Base-by-base conservation (phyloP, 257 asterid genomes). In the Scutellaria barbata region DNA sequence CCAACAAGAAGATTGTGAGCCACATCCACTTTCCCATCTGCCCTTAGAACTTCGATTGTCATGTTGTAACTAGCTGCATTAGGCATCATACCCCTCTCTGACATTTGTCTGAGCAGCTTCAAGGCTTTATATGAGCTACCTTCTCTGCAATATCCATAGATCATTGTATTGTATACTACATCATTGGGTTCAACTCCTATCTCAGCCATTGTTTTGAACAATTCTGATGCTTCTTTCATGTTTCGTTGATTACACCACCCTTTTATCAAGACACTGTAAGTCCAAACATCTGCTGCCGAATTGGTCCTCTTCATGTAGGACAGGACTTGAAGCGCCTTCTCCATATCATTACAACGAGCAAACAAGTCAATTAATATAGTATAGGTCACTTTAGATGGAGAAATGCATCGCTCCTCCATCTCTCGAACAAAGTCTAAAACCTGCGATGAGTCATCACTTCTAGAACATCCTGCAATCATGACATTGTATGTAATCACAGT, bases 221-320 rank as follows among this genome's bases (percentile, higher is more conserved):
- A 62, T 67, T 83, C 88, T 11, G 83, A 84, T 66, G 94, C 94
- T 76, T 90, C 92, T 80, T 79, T 88, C 96, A 90, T 85, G 63
- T 90, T 84, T 56, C 89, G 89, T 75, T 84, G 85, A 64, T 59
- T 78, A 50, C 94, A 85, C 92, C 87, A 90, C 40, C 96, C 96
- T 11, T 83, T 82, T 73, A 86, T 86, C 84, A 89, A 71, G 42
- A 73, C 95, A 40, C 96, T 88, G 25, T 86, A 92, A 33, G 92
- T 89, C 63, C 84, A 83, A 72, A 79, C 83, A 79, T 90, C 96
- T 10, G 85, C 80, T 17, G 22, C 76, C 76, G 82, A 72, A 67
- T 80, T 64, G 16, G 85, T 77, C 58, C 80, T 80, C 73, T 83
- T 77, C 95, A 90, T 88, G 68, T 71, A 33, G n/a, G 83, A 76